Evolutionary conservation across 345 rosid genomes (phyloP).

Genomic region (Litchi chinensis): DNA sequence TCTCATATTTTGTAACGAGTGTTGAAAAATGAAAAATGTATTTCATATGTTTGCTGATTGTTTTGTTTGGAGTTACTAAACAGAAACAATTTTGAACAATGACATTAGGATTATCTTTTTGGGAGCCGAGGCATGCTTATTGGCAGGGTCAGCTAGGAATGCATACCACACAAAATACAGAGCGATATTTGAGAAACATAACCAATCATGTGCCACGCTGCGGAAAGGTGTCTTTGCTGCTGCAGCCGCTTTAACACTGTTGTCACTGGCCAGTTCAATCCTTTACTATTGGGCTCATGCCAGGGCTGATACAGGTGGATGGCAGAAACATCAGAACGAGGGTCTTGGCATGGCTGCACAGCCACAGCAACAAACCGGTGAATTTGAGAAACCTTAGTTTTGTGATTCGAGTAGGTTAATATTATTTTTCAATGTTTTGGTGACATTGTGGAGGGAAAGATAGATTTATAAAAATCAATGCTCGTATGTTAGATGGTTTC

Average conservation of each 20-base stretch:
- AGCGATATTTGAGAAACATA: slow-evolving; percentile 42
- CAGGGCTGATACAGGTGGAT: slow-evolving; percentile 92
- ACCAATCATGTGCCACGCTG: slow-evolving; percentile 76
- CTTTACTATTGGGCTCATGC: slow-evolving; percentile 83
- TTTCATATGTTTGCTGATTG: not conserved
- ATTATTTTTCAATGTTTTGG: slow-evolving; percentile 17
- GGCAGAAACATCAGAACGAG: slow-evolving; percentile 88
- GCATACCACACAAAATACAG: slow-evolving; percentile 89
- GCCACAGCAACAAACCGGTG: slow-evolving; percentile 46
- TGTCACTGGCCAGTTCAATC: slow-evolving; percentile 66
- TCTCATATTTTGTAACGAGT: not conserved
- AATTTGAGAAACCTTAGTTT: slow-evolving; percentile 50
- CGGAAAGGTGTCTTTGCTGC: slow-evolving; percentile 96
- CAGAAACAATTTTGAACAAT: not conserved
- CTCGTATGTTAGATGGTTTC: not conserved
- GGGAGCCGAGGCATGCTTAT: slow-evolving; percentile 92
- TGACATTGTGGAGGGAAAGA: slow-evolving; percentile 3
- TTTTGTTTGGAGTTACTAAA: not conserved
- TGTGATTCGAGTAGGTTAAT: slow-evolving; percentile 11
- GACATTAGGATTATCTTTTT: slow-evolving; percentile 73
- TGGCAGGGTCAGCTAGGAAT: slow-evolving; percentile 87
- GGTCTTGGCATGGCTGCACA: slow-evolving; percentile 64
- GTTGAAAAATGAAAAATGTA: not conserved
- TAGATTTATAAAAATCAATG: not conserved
- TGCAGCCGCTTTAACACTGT: slow-evolving; percentile 79